Conservation (phyloP, 148 eudicot genomes). For the Polygonum aviculare region DNA sequence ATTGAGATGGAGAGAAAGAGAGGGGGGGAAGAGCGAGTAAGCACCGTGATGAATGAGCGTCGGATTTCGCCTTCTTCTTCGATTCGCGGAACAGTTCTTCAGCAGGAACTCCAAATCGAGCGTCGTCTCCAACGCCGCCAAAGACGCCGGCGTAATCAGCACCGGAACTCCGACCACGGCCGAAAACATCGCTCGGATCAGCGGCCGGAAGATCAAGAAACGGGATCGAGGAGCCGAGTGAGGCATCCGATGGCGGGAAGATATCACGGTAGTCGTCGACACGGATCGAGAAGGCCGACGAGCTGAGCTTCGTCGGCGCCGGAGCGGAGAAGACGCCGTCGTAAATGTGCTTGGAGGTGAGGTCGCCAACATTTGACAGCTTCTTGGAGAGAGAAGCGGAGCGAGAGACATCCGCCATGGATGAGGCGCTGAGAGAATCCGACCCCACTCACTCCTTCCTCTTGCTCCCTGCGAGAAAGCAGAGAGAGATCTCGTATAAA, state of each 20-base stretch:
- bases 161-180: constrained; percentile 19
- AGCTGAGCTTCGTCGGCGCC: constrained; percentile 17
- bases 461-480: constrained; percentile 2
- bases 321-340: constrained; percentile 48
- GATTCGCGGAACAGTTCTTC: constrained; percentile 27
- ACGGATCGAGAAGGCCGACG: constrained; percentile 18
- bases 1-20: background rate
- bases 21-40: background rate
- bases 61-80: constrained; percentile 15
- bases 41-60: constrained; percentile 3
- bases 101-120: constrained; percentile 26
- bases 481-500: background rate
- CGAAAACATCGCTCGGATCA: constrained; percentile 16
- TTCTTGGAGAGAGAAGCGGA: constrained; percentile 25
- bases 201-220: constrained; percentile 45
- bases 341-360: constrained; percentile 36
- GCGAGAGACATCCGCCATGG: constrained; percentile 33
- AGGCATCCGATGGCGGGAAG: constrained; percentile 18
- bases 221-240: constrained; percentile 42
- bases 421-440: background rate
- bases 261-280: constrained; percentile 46
- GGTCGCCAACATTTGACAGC: constrained; percentile 28
- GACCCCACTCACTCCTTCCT: background rate
- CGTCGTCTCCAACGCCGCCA: constrained; percentile 26
- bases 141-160: constrained; percentile 50